Evolutionary conservation across 805 yeast genomes (phyloP).

Genomic region (Yarrowia divulgata): DNA sequence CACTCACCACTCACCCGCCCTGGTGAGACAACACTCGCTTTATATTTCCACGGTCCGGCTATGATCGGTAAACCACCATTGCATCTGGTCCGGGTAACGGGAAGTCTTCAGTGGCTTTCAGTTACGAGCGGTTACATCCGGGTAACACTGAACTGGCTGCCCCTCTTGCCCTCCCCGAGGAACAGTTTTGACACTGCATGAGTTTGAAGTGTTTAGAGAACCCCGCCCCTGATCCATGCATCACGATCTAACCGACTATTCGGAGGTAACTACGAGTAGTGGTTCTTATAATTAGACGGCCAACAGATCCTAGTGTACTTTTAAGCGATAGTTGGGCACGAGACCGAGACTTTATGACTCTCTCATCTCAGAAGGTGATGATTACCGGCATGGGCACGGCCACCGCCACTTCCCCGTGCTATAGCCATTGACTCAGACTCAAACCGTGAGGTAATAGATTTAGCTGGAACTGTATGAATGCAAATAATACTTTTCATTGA

Average conservation of each 20-base stretch:
- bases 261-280: background rate
- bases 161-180: background rate
- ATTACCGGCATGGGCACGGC: no score
- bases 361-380: no score
- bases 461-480: no score
- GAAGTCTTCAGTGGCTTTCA: background rate
- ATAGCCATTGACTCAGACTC: background rate
- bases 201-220: background rate
- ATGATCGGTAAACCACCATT: background rate
- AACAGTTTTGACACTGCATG: background rate
- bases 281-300: no score
- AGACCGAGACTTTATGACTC: no score
- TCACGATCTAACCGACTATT: background rate
- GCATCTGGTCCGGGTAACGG: background rate
- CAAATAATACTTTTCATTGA: no score
- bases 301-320: no score
- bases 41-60: background rate
- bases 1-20: no score
- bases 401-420: no score
- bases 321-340: no score
- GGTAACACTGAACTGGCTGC: background rate
- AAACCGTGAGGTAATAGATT: no score
- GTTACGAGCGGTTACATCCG: background rate
- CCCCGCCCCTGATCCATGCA: background rate
- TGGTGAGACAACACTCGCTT: background rate